These are phyloP conservation scores for Jatropha multifida DNA, from an alignment of 441 rosid species.

Conservation along the genomic window DNA sequence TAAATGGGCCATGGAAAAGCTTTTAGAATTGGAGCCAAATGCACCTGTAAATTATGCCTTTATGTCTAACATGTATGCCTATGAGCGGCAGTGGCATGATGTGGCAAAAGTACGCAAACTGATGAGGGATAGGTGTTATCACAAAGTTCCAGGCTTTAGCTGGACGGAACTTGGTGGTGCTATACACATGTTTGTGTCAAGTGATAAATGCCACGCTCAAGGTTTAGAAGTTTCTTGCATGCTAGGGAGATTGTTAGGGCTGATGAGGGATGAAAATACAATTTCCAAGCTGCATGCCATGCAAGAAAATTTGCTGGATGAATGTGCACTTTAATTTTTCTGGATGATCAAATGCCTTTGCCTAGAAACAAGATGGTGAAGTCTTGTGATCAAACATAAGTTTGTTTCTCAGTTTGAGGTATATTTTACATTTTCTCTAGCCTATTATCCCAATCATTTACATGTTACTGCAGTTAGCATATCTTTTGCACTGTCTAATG, in stretches of 20 bases:
- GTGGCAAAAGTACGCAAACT: slow-evolving; percentile 45
- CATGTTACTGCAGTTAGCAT: neutral
- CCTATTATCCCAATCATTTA: neutral
- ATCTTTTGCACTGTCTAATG: too few relatives aligned
- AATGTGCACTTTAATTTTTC: slow-evolving; percentile 8
- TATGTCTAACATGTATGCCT: slow-evolving; percentile 52
- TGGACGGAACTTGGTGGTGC: slow-evolving; percentile 40
- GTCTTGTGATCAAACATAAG: neutral
- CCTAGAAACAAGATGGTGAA: neutral
- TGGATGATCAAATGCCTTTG: slow-evolving; percentile 5
- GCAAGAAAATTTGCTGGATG: slow-evolving; percentile 10
- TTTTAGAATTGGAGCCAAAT: slow-evolving; percentile 49
- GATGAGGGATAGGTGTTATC: slow-evolving; percentile 45
- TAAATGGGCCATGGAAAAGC: slow-evolving; percentile 54
- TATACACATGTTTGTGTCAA: slow-evolving; percentile 24
- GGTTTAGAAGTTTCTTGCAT: slow-evolving; percentile 15
- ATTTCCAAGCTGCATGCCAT: slow-evolving; percentile 1
- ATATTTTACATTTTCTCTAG: neutral
- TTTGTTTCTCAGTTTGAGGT: slow-evolving; percentile 14
- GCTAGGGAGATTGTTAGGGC: slow-evolving; percentile 1
- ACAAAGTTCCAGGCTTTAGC: slow-evolving; percentile 65
- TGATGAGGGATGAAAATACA: slow-evolving; percentile 6
- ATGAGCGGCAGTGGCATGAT: slow-evolving; percentile 55
- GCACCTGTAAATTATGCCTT: slow-evolving; percentile 60
- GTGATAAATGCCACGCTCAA: slow-evolving; percentile 32